A percentile compares a stretch with the other conserved stretches of the same genome.
Conservation (phyloP, 768 basidiomycete species). For the Suillus decipiens region DNA sequence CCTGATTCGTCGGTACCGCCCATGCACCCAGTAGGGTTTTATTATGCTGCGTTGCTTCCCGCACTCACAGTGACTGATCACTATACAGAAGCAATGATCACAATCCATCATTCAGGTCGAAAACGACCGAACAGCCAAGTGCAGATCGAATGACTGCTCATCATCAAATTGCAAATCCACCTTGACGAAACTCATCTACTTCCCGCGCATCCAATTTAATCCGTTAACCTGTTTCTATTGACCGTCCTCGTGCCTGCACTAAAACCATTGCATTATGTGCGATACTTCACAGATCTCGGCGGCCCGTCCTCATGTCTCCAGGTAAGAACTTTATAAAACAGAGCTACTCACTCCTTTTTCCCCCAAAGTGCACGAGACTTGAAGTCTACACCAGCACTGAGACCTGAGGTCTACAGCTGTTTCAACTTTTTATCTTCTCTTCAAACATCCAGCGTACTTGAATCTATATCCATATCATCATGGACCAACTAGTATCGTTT, state of each 20-base stretch:
- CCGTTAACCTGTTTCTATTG: not conserved
- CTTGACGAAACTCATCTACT: conserved; percentile 4
- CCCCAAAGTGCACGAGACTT: conserved; percentile 23
- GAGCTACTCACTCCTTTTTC: conserved; percentile 22
- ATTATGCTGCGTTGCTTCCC: conserved; percentile 1
- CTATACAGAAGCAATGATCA: conserved; percentile 3
- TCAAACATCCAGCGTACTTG: not conserved
- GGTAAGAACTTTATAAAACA: conserved; percentile 9
- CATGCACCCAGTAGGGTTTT: not conserved
- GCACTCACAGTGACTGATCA: not conserved
- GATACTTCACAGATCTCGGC: conserved; percentile 22
- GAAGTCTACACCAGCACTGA: conserved; percentile 17
- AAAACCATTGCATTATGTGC: not conserved
- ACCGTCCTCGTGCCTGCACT: conserved; percentile 38
- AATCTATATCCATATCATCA: conserved; percentile 30
- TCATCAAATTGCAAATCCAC: conserved; percentile 3
- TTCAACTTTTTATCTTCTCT: not conserved
- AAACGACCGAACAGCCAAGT: not conserved
- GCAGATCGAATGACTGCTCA: not conserved
- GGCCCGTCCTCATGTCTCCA: conserved; percentile 41
- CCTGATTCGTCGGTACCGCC: conserved; percentile 2
- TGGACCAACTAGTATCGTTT: conserved; percentile 67
- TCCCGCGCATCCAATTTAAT: conserved; percentile 3
- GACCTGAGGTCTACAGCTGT: conserved; percentile 17
- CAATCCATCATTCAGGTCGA: not conserved